Base-by-base conservation (phyloP, 2,329 filamentous ascomycete genomes). In the Mariannaea elegans region DNA sequence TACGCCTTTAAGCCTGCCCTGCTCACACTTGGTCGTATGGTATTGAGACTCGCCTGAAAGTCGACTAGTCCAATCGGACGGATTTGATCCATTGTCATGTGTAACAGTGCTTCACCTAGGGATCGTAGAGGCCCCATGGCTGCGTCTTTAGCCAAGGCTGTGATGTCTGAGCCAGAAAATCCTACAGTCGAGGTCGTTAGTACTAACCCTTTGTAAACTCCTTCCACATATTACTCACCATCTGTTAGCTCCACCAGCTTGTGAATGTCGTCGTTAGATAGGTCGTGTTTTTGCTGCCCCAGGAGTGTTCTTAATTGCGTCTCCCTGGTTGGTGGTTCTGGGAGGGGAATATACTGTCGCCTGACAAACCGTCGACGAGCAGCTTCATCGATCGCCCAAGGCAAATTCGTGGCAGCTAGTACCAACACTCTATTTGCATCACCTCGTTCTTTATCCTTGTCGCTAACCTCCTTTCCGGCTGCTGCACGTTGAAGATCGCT, bases 81-180 rank as follows among this genome's bases (percentile, higher is more conserved):
- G 67, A 99, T 98, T 67, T 98, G 88, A 62, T 99, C 95, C 86
- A 95, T 97, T 0, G 90, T 91, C 83, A 96, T 98, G 65, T 92
- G 89, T 31, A 99, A 82, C 27, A 99, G 80, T 38, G 91, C 92
- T 74, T 98, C 95, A 23, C 95, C 95, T 2, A 98, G 81, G 52
- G 93, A 94, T 29, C 95, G 87, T 12, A 99, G 81, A 1, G 95
- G 95, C 0, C 95, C 94, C 95, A 99, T 99, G 3, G 95, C 95
- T 8, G 95, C 95, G 73, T 99, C 95, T 77, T 99, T 99, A 7
- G 95, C 95, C 8, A 99, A 82, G 1, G 95, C 94, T 19, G 95
- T 98, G 65, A 99, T 97, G 72, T 99, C 95, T 2, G 93, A 97
- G 42, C 95, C 95, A 8, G 93, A 97, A 78, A 97, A 99, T n/a